Base-by-base conservation (phyloP, 495 filamentous ascomycete genomes). In the Bryoglossum gracile region DNA sequence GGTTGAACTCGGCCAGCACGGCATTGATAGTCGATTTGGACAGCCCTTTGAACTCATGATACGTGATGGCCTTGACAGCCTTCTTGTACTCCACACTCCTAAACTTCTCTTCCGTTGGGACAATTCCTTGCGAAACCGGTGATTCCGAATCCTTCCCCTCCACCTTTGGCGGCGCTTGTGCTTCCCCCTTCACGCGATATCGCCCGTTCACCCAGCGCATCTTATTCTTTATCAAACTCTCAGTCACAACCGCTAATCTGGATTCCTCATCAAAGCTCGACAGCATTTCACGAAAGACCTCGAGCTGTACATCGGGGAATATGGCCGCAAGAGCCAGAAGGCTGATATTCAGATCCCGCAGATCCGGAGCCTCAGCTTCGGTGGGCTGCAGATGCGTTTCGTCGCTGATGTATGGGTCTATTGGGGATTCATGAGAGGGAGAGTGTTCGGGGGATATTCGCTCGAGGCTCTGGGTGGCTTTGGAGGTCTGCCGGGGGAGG, bases 221-320 rank as follows among this genome's bases (percentile, higher is more conserved):
- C 46, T 84, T 79, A 55, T 88, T 80, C 59, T 89, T 86, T 22
- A 96, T 67, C 32, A 98, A 68, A 53, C 83, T 78, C 54, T 96
- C 89, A 4, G 89, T 87, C 26, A 90, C 86, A 32, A 98, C 76
- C 34, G 91, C 80, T 2, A 96, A 65, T 56, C 87, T 69, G 55
- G 89, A 95, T 55, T 90, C 77, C 33, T 85, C 85, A 54, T 85
- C 82, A 63, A 94, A 86, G 50, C 74, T 86, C 21, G 74, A 67
- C 26, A 98, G 77, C 73, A 96, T 79, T 62, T 94, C 89, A 10
- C 92, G 81, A 56, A 98, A 89, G n/a, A 94, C 90, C 45, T 95
- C 88, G 49, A 91, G 71, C 46, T 86, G 82, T 18, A 95, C 72
- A 64, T 94, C 82, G 4, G 92, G 92, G 55, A 98, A 98, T 2